Percentiles rank a stretch among this genome's conserved stretches.
Conservation (phyloP, 2,329 filamentous ascomycete genomes). For the Pseudofabraea citricarpa region DNA sequence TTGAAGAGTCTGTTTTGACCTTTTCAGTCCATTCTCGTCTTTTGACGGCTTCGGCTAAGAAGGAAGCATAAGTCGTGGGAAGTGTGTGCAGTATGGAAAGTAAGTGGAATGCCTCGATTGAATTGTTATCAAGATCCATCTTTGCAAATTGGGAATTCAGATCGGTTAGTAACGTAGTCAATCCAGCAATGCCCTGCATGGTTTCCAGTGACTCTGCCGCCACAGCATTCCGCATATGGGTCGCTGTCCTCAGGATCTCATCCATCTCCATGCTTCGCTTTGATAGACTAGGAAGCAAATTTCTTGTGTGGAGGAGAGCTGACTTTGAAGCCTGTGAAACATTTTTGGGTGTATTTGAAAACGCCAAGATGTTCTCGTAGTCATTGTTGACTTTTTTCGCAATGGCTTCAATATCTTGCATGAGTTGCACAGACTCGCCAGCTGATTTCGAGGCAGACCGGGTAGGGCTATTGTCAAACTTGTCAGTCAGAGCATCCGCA, state of each 20-base stretch:
- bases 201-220: slow-evolving; percentile 62
- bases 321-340: slow-evolving; percentile 58
- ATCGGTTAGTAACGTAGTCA: slow-evolving; percentile 70
- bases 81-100: slow-evolving; percentile 77
- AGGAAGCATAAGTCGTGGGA: slow-evolving; percentile 84
- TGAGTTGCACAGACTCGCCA: slow-evolving; percentile 62
- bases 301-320: slow-evolving; percentile 58
- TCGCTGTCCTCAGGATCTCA: slow-evolving; percentile 52
- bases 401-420: slow-evolving; percentile 82
- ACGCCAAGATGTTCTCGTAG: slow-evolving; percentile 69
- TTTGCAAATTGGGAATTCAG: slow-evolving; percentile 69
- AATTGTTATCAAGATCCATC: slow-evolving; percentile 69
- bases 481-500: slow-evolving; percentile 56
- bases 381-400: slow-evolving; percentile 84
- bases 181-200: slow-evolving; percentile 77
- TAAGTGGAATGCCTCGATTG: slow-evolving; percentile 74
- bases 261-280: slow-evolving; percentile 57
- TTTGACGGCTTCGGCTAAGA: slow-evolving; percentile 78
- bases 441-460: slow-evolving; percentile 52
- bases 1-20: slow-evolving; percentile 80
- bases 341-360: slow-evolving; percentile 63
- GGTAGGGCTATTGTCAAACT: slow-evolving; percentile 54
- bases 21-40: slow-evolving; percentile 90
- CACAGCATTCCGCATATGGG: slow-evolving; percentile 63
- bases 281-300: slow-evolving; percentile 52